Base-by-base conservation (phyloP, 2,329 filamentous ascomycete species). In the Juglanconis sp. region DNA sequence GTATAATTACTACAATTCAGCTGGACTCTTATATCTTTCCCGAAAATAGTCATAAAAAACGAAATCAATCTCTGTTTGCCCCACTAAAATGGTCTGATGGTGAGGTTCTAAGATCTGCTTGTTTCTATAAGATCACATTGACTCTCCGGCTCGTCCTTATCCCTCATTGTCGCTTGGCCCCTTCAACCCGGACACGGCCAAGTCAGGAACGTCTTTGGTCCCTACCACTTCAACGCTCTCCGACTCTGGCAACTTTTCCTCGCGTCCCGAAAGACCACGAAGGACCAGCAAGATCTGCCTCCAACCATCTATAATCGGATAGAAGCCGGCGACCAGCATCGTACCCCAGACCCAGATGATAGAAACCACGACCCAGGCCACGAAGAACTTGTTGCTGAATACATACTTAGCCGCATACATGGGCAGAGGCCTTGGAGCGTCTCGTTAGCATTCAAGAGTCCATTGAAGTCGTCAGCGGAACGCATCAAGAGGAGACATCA, bases 281-380 rank as follows among this genome's bases (percentile, higher is more conserved):
- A 61, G 2, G 4, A 61, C 59, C 4, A 61, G 17, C 49, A 56
- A 8, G 10, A 76, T 69, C 53, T 74, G 73, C 17, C 59, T 59
- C 11, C 76, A 73, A 0, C 80, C 80, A 60, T 83, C 79, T 5
- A 81, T 67, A 2, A 83, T 71, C 0, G 80, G 81, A 59, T 77
- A 83, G 51, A 83, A 77, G 0, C 76, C 78, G 0, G 77, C 76
- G 13, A 82, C 68, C 0, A 83, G 68, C 73, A 82, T 74, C 0
- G 80, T 82, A 0, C 71, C 66, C 80, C 80, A 83, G 3, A 82
- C 73, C 80, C 81, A 84, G 35, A 84, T 77, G 15, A 84, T 79
- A 0, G 75, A 74, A 0, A 84, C 69, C 0, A 80, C 72, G 1
- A 83, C 68, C 81, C 81, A 84, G 0, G 79, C 81, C 1, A 71